Evolutionary conservation across 805 yeast genomes (phyloP), one percentile per base, ranked within the genome.

Genomic region (Torulaspora quercuum): DNA sequence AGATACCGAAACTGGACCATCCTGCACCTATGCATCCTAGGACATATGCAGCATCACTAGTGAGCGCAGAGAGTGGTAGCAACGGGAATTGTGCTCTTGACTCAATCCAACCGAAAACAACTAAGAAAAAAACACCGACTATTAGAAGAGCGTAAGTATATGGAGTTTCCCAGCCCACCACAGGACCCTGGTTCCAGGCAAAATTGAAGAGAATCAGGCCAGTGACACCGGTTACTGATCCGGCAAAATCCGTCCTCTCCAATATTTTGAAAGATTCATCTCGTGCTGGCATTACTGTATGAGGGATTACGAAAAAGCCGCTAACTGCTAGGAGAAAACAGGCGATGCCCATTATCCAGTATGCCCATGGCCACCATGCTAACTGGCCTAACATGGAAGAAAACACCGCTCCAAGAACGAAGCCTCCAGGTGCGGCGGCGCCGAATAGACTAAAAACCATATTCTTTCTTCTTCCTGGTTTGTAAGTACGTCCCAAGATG

Each of bases 1-100:
- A 79, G 22, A 78, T 61, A 1, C 86, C 86, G 56, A 80, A 80
- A 20, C 78, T 68, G 4, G 81, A 75, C 85, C 85, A 80, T 0
- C 84, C 85, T 3, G 73, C 58, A 7, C 70, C 63, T 19, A 77
- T 59, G 39, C 73, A 66, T 5, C 60, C 50, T 11, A 80, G 61
- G 2, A 75, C 71, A 34, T 76, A 57, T 0, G 69, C 67, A 11
- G 69, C 64, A 31, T 70, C 67, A 2, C 57, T 41, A 27, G 64
- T 64, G 43, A 78, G 63, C 1, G 67, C 65, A 1, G 64, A 48
- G 9, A 57, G 47, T 0, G 82, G 84, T 6, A 78, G 48, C 19
- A 78, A 54, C 1, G 83, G 83, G 48, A 66, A 43, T 25, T 48
- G 14, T 19, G 70, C 67, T 36, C 65, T 60, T 10, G 53, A 48